These are phyloP conservation scores for Talaromyces islandicus DNA, from an alignment of 2,329 filamentous ascomycete genomes.

Conservation along the genomic window DNA sequence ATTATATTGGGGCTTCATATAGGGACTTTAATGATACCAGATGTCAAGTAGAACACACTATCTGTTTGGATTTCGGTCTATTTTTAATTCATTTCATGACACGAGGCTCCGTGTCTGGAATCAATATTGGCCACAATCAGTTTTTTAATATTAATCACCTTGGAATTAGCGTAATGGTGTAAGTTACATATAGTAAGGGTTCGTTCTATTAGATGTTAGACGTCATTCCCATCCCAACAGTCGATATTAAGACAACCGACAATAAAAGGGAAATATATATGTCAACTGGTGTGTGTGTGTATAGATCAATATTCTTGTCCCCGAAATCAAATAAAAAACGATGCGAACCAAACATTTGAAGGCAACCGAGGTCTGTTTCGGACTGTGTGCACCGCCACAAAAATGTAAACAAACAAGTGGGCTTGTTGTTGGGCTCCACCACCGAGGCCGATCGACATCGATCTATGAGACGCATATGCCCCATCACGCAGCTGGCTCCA, in stretches of 20 bases:
- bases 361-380: not conserved
- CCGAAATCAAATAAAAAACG: not conserved
- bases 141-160: not conserved
- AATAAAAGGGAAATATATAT: no score
- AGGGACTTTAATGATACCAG: not conserved
- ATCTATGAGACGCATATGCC: not conserved
- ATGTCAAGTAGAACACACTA: not conserved
- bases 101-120: not conserved
- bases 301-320: not conserved
- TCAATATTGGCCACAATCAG: not conserved
- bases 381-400: not conserved
- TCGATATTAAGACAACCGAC: no score
- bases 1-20: no score
- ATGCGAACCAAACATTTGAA: not conserved
- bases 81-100: no score
- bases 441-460: not conserved
- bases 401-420: not conserved
- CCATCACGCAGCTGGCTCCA: not conserved
- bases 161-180: not conserved
- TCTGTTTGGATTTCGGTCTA: not conserved
- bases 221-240: not conserved
- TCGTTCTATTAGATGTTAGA: not conserved
- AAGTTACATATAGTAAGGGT: not conserved
- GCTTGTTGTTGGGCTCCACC: not conserved
- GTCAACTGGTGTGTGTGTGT: no score